Evolutionary conservation across 176 grass and related monocot genomes (phyloP).

Genomic region (Zoysia pacifica): DNA sequence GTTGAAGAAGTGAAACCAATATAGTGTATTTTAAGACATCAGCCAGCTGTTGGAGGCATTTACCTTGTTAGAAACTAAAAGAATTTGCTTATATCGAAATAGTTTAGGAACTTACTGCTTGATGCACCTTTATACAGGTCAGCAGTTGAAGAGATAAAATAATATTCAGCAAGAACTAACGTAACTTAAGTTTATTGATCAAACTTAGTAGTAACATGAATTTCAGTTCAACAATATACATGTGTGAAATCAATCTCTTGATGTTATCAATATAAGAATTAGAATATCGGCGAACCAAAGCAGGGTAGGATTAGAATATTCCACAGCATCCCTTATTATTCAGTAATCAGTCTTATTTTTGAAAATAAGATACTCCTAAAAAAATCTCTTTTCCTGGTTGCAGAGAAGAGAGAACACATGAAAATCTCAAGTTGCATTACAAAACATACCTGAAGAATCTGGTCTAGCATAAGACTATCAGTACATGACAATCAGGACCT

Average conservation of each 20-base stretch:
- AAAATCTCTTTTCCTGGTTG: not conserved
- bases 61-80: no score
- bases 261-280: no score
- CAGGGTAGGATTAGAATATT: not conserved
- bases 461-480: not conserved
- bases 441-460: not conserved
- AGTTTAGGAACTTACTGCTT: no score
- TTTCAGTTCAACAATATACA: no score
- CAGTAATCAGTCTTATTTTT: not conserved
- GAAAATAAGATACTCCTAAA: not conserved
- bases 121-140: no score
- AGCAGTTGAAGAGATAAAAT: no score
- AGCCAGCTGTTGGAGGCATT: slow-evolving; percentile 65
- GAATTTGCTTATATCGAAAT: no score
- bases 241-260: no score
- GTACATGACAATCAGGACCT: not conserved
- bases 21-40: slow-evolving; percentile 58
- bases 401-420: not conserved
- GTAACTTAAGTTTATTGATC: no score
- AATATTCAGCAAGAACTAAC: no score
- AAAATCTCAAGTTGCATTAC: not conserved
- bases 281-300: no score
- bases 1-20: slow-evolving; percentile 75
- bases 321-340: not conserved
- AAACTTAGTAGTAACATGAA: no score